These are phyloP conservation scores for Suillus clintonianus DNA, from an alignment of 768 basidiomycete species.

Conservation along the genomic window DNA sequence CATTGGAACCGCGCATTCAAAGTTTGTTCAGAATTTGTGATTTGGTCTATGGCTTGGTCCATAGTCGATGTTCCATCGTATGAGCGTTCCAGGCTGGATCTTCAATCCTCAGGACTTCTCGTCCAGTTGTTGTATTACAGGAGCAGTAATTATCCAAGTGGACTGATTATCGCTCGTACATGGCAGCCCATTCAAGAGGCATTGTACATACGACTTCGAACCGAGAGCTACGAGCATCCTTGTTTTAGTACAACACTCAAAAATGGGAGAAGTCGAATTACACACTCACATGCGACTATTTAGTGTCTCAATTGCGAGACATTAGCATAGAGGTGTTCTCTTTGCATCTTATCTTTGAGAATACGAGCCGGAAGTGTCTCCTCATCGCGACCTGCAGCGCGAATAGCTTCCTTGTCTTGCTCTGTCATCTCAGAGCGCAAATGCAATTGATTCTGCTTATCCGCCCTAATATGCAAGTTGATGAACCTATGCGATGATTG, in stretches of 20 bases:
- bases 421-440: conserved; percentile 17
- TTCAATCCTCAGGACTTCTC: background rate
- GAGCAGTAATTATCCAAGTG: background rate
- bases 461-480: conserved; percentile 14
- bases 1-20: background rate
- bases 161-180: background rate
- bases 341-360: conserved; percentile 15
- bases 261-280: too few relatives aligned
- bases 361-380: background rate
- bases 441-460: conserved; percentile 17
- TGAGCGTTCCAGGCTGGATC: too few relatives aligned
- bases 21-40: too few relatives aligned
- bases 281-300: background rate
- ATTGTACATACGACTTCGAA: background rate
- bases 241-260: too few relatives aligned
- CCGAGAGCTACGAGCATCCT: background rate
- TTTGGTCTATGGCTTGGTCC: too few relatives aligned
- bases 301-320: background rate
- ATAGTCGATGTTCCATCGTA: too few relatives aligned
- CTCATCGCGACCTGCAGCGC: background rate
- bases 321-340: conserved; percentile 11
- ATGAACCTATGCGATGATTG: conserved; percentile 2
- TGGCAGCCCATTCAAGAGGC: background rate
- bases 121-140: background rate
- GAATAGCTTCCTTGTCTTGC: conserved; percentile 11